These are phyloP conservation scores for Lathyrus aphaca DNA, from an alignment of 306 rosid genomes.

Conservation along the genomic window DNA sequence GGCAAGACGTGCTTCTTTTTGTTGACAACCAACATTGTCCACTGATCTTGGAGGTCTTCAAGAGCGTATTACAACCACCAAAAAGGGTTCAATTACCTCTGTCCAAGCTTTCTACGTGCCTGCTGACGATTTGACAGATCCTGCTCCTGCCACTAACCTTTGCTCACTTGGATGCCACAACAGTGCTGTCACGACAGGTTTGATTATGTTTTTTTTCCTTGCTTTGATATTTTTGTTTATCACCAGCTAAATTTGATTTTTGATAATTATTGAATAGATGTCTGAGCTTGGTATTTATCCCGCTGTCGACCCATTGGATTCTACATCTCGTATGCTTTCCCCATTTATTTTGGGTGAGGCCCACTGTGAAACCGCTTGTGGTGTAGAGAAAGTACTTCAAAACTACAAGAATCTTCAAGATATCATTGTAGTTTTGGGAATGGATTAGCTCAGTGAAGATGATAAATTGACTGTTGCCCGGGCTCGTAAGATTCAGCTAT, in stretches of 20 bases:
- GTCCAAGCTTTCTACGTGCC: conserved; percentile 99
- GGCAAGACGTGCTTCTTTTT: conserved; percentile 98
- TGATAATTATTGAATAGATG: conserved; percentile 54
- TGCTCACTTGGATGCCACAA: conserved; percentile 99
- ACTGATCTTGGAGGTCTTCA: conserved; percentile 99
- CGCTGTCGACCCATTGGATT: conserved; percentile 94
- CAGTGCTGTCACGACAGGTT: conserved; percentile 96
- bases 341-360: conserved; percentile 94
- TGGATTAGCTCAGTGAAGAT: conserved; percentile 99
- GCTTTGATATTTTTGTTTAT: not conserved
- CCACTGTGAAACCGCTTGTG: conserved; percentile 95
- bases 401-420: conserved; percentile 98
- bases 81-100: conserved; percentile 97
- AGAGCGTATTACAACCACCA: conserved; percentile 98
- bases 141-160: conserved; percentile 99
- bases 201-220: conserved; percentile 7
- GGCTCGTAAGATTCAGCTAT: conserved; percentile 82
- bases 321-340: conserved; percentile 99
- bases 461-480: conserved; percentile 97
- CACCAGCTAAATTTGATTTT: not conserved
- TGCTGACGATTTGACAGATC: conserved; percentile 99
- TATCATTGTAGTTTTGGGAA: conserved; percentile 98
- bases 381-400: conserved; percentile 93
- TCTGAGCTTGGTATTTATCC: conserved; percentile 99
- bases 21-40: conserved; percentile 94